Evolutionary conservation across 2,329 filamentous ascomycete genomes (phyloP), one percentile per base, ranked within the genome.

Genomic region (Fusarium neocosmosporiellum): DNA sequence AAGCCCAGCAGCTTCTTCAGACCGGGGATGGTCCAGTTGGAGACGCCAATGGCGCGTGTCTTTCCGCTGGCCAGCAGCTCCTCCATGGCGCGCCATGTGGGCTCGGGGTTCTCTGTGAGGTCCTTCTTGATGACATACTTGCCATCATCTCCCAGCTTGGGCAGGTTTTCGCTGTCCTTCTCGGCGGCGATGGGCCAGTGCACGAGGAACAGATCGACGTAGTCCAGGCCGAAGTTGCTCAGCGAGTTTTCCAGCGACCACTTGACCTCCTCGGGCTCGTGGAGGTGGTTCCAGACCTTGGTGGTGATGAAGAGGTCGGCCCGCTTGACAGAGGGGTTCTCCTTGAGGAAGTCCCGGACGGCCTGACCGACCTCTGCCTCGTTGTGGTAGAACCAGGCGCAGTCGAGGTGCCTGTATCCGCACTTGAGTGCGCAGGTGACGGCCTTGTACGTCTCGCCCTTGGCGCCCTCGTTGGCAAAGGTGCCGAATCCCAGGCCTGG

Each of bases 401-500:
- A 83, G 78, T 89, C 87, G 65, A 86, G 83, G 71, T 86, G 84
- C 53, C 83, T 78, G 73, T 85, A 86, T 31, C 85, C 85, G 29
- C 77, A 74, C 59, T 80, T 80, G 43, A 87, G 80, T 69, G 88
- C 88, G 39, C 81, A 78, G 20, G 62, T 85, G 59, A 83, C 79
- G 39, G 79, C 79, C 46, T 78, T 71, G 71, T 78, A 78, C 36
- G 76, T 78, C 65, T 78, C 76, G 1, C 76, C 76, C 70, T 76
- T 76, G 29, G 80, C 72, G 33, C 80, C 91, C 82, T 93, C 91
- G 80, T 88, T 92, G 80, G 89, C 88, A 77, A 91, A 92, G 74
- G 90, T 92, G 74, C 90, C 90, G 76, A 92, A 92, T 29, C 90
- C 90, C 34, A 92, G 82, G 55, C 85, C 89, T 69, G 90, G 90